phyloP scores from a whole-genome alignment of 2,329 filamentous ascomycete species.

The Paraconiothyrium sp. region DNA sequence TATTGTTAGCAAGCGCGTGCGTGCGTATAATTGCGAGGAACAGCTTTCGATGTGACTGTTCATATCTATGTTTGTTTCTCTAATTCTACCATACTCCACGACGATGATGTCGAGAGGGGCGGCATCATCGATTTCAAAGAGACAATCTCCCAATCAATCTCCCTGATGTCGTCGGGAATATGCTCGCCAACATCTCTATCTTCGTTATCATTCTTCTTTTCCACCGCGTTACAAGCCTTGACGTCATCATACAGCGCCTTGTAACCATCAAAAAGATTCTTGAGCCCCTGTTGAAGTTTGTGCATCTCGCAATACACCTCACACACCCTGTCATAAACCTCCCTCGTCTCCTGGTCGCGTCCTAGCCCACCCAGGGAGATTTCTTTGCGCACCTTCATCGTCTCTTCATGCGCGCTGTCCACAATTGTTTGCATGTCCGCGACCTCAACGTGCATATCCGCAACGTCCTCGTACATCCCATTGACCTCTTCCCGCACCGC shows the following conservation, averaged over 20 bases:
- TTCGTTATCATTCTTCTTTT: constrained; percentile 8
- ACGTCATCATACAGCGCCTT: constrained; percentile 18
- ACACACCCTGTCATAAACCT: not conserved
- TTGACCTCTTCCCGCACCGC: not conserved
- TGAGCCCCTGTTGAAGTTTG: not conserved
- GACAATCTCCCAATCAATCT: constrained; percentile 11
- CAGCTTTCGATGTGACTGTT: too few relatives aligned
- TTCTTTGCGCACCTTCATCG: not conserved
- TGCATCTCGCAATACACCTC: constrained; percentile 1
- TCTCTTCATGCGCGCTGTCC: not conserved
- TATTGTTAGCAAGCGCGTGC: too few relatives aligned
- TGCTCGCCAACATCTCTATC: not conserved
- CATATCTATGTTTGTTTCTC: not conserved
- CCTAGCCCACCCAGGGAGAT: not conserved
- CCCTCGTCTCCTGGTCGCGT: not conserved
- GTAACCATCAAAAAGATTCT: constrained; percentile 22
- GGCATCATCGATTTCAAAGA: not conserved
- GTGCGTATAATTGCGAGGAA: too few relatives aligned
- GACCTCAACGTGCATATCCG: not conserved
- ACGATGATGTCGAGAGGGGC: not conserved
- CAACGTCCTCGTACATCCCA: not conserved
- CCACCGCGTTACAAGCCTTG: not conserved
- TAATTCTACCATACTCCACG: not conserved
- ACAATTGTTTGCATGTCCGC: not conserved
- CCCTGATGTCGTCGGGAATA: not conserved